Evolutionary conservation across 1,284 basidiomycete genomes (phyloP).

Genomic region (Inonotus obliquus): DNA sequence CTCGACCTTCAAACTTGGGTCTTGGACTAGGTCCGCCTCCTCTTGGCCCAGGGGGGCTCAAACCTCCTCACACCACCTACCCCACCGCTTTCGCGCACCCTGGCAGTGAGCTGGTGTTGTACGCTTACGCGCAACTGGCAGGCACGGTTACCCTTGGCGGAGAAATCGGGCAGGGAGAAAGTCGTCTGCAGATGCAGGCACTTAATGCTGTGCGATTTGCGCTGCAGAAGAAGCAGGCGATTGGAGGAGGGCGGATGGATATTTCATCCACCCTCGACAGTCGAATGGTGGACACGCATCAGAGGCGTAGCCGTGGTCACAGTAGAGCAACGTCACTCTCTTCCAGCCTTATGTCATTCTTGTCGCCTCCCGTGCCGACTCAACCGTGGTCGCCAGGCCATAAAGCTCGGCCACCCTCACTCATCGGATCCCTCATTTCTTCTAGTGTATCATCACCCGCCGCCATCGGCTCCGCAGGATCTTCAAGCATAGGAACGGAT

Average conservation of each 20-base stretch:
- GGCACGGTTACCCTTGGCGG: constrained; percentile 54
- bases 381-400: constrained; percentile 18
- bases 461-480: background rate
- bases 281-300: background rate
- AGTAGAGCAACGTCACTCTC: constrained; percentile 49
- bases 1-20: constrained; percentile 35
- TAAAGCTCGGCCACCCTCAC: constrained; percentile 13
- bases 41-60: constrained; percentile 18
- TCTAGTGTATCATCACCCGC: constrained; percentile 16
- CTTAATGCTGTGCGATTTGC: constrained; percentile 10
- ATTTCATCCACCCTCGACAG: constrained; percentile 37
- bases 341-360: constrained; percentile 48
- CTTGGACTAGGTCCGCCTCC: constrained; percentile 43
- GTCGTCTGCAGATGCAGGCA: constrained; percentile 8
- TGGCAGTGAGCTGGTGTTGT: constrained; percentile 71
- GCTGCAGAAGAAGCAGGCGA: constrained; percentile 34
- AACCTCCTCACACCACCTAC: constrained; percentile 34
- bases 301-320: background rate
- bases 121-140: constrained; percentile 82
- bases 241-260: constrained; percentile 73
- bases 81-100: constrained; percentile 35
- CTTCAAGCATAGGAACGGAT: constrained; percentile 18
- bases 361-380: constrained; percentile 36
- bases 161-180: constrained; percentile 24
- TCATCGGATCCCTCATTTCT: constrained; percentile 13